These are phyloP conservation scores for Ceratocystis cacaofunesta DNA, from an alignment of 2,329 filamentous ascomycete species.

Conservation along the genomic window DNA sequence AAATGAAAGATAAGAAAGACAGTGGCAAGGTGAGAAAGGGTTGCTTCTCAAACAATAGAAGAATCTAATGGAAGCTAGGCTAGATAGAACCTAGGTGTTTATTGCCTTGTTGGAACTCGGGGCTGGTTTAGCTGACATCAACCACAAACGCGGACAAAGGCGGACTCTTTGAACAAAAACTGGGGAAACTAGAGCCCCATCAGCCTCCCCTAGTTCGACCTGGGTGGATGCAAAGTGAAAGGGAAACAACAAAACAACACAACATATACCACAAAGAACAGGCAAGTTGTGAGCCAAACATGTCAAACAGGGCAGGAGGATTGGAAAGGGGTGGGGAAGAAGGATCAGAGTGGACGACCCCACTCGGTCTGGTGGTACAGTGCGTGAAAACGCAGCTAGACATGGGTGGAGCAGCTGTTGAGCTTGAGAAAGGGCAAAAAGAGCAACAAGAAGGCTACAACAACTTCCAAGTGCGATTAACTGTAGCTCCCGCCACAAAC, in stretches of 20 bases:
- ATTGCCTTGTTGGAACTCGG: not conserved
- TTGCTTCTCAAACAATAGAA: not conserved
- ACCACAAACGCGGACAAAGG: not conserved
- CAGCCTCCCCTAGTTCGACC: not conserved
- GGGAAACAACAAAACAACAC: not conserved
- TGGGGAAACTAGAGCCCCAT: not conserved
- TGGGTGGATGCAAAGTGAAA: not conserved
- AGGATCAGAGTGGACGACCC: conserved; percentile 9
- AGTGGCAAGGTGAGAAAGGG: not conserved
- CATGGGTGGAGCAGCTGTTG: conserved; percentile 8
- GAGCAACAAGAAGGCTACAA: not conserved
- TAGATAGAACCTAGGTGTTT: not conserved
- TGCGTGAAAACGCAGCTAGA: conserved; percentile 1
- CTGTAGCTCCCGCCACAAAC: not conserved
- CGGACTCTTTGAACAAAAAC: not conserved
- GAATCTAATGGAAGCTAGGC: conserved; percentile 1
- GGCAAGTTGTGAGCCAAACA: not conserved
- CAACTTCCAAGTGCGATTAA: not conserved
- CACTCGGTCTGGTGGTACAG: conserved; percentile 4
- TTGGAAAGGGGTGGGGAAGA: conserved; percentile 6
- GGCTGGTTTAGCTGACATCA: not conserved
- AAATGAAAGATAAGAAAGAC: conserved; percentile 4
- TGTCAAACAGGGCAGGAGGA: conserved; percentile 1
- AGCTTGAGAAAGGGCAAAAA: conserved; percentile 1
- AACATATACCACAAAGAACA: not conserved